phyloP scores from a whole-genome alignment of 805 yeast species.

The Lipomyces chichibuensis region DNA sequence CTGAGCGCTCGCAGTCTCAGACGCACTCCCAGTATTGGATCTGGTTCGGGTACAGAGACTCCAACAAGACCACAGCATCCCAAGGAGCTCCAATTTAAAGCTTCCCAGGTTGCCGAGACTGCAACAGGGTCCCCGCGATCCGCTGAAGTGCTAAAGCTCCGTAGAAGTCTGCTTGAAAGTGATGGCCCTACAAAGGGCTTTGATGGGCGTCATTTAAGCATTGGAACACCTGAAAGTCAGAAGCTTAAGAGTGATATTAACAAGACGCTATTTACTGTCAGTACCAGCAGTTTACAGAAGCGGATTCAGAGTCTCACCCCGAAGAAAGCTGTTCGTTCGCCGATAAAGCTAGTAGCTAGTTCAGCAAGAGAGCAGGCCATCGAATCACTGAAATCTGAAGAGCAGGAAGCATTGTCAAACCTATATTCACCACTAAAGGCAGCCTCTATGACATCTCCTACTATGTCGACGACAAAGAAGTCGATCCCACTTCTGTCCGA shows the following conservation, averaged over 20 bases:
- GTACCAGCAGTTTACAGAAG: slow-evolving; percentile 28
- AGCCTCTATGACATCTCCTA: not conserved
- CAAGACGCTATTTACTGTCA: slow-evolving; percentile 21
- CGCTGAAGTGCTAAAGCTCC: slow-evolving; percentile 5
- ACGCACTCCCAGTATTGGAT: not conserved
- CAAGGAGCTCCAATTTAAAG: not conserved
- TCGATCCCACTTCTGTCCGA: slow-evolving; percentile 6
- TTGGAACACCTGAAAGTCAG: slow-evolving; percentile 32
- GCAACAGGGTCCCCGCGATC: slow-evolving; percentile 19
- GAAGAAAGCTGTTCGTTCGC: slow-evolving; percentile 23
- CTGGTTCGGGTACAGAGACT: not conserved
- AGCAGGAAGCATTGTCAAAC: slow-evolving; percentile 26
- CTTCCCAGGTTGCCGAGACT: not conserved
- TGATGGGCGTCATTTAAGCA: slow-evolving; percentile 20
- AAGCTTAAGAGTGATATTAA: slow-evolving; percentile 29
- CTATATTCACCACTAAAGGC: slow-evolving; percentile 33
- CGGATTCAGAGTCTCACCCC: slow-evolving; percentile 34
- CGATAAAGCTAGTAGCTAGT: slow-evolving; percentile 18
- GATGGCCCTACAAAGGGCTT: slow-evolving; percentile 11
- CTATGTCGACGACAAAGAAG: slow-evolving; percentile 14
- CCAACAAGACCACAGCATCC: not conserved
- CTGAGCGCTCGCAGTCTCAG: not conserved
- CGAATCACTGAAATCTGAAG: slow-evolving; percentile 18
- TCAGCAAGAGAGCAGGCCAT: slow-evolving; percentile 14
- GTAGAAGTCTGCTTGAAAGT: slow-evolving; percentile 26